These are phyloP conservation scores for Pseudocohnilembus persalinus DNA, from an alignment of 169 alveolate species.

Conservation along the genomic window DNA sequence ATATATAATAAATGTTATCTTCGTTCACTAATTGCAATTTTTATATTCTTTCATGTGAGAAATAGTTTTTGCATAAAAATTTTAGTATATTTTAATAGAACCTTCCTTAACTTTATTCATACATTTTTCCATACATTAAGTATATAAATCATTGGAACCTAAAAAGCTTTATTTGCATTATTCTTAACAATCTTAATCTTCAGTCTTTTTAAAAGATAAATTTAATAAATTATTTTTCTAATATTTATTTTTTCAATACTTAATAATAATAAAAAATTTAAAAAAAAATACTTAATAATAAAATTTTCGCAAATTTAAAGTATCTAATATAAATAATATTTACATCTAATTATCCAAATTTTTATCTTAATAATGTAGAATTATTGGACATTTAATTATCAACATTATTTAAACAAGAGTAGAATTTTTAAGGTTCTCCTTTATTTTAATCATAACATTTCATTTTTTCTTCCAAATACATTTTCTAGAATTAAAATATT, in stretches of 20 bases:
- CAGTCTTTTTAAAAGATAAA: neutral
- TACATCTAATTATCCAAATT: neutral
- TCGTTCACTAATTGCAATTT: neutral
- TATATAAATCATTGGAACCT: neutral
- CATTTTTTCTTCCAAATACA: neutral
- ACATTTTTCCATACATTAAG: neutral
- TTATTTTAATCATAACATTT: neutral
- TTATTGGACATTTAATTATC: neutral
- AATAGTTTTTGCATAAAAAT: neutral
- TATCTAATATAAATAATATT: too few species aligned
- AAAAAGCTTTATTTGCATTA: neutral
- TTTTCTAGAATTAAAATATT: too few species aligned
- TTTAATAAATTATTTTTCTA: too few species aligned
- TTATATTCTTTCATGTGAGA: neutral
- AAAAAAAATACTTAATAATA: too few species aligned
- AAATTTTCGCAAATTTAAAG: too few species aligned
- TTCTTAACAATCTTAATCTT: neutral
- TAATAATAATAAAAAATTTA: too few species aligned
- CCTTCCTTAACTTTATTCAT: neutral
- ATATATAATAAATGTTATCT: neutral
- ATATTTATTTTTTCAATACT: too few species aligned
- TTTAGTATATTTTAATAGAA: neutral
- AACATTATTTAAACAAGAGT: neutral
- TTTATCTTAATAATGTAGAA: neutral
- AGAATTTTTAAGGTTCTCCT: neutral